Evolutionary conservation across 1,284 basidiomycete species (phyloP), one percentile per base, ranked within the genome.

Genomic region (Phlebopus sp.): DNA sequence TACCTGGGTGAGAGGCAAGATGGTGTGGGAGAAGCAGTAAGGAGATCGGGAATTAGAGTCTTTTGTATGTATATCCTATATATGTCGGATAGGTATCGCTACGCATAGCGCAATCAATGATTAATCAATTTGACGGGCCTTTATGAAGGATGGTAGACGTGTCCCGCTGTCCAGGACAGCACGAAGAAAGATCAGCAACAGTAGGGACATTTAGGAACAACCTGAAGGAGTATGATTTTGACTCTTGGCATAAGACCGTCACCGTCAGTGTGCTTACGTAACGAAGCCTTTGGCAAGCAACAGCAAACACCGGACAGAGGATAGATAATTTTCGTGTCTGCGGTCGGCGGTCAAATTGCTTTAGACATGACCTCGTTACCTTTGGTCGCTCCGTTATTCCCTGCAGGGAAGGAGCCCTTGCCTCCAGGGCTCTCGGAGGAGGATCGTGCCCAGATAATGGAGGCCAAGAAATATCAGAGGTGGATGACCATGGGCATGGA

Each of bases 391-490:
- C 79, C 78, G 18, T 50, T 81, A 14, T 79, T 73, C 50, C 71
- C 76, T 15, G 70, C 80, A 13, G 87, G 86, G 39, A 83, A 80
- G 64, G 87, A 89, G 64, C 88, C 87, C 30, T 72, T 94, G 17
- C 92, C 92, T 6, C 82, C 88, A 30, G 92, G 93, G 6, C 70
- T 86, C 47, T 83, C 84, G 1, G 88, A 92, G 61, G 86, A 90
- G 45, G 92, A 97, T 64, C 77, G 88, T 21, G 75, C 73, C 9
- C 77, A 82, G 46, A 69, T 83, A 46, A 67, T 79, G 50, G 81
- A 94, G 67, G 78, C 82, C 55, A 77, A 84, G 63, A 86, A 87
- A 66, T 92, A 85, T 73, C 81, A 89, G 62, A 71, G 79, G 56
- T 85, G 78, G 64, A 85, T 88, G 69, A 62, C 69, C 2, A 71